Percentiles rank a stretch among this genome's conserved stretches.
Evolutionary conservation across 1,284 basidiomycete species (phyloP).

Genomic region (Ceratobasidium sp.): DNA sequence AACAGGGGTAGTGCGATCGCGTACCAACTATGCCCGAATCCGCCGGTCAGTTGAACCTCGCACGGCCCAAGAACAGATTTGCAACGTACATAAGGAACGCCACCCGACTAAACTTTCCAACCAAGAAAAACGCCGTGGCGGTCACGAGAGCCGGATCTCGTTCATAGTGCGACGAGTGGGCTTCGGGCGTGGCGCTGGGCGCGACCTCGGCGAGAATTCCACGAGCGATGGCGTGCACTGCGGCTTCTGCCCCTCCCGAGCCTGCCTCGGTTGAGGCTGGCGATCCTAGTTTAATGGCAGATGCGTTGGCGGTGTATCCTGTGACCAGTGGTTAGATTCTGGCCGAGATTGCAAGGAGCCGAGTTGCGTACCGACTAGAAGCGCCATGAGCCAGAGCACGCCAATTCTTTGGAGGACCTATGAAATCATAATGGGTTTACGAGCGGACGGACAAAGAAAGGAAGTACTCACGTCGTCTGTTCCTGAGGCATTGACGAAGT

Average conservation of each 20-base stretch:
- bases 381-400: constrained; percentile 57
- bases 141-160: constrained; percentile 51
- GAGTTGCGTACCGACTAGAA: constrained; percentile 49
- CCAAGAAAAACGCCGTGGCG: constrained; percentile 55
- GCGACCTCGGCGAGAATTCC: constrained; percentile 8
- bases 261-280: constrained; percentile 33
- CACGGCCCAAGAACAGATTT: constrained; percentile 33
- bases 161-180: constrained; percentile 16
- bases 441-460: neutral
- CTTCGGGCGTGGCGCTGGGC: neutral
- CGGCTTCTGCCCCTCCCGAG: constrained; percentile 32
- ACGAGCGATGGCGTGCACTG: constrained; percentile 49
- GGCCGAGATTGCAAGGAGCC: neutral
- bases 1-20: constrained; percentile 55
- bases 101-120: constrained; percentile 53
- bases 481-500: constrained; percentile 57
- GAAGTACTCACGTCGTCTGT: constrained; percentile 55
- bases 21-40: constrained; percentile 51
- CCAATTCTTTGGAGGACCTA: constrained; percentile 56
- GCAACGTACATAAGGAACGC: constrained; percentile 50
- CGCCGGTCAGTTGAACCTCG: neutral
- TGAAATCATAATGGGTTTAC: neutral
- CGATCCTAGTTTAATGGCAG: constrained; percentile 53
- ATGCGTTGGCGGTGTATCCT: constrained; percentile 59
- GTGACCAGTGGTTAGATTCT: constrained; percentile 46